Evolutionary conservation across 2,329 filamentous ascomycete species (phyloP).

Genomic region (Volutella citrinella): DNA sequence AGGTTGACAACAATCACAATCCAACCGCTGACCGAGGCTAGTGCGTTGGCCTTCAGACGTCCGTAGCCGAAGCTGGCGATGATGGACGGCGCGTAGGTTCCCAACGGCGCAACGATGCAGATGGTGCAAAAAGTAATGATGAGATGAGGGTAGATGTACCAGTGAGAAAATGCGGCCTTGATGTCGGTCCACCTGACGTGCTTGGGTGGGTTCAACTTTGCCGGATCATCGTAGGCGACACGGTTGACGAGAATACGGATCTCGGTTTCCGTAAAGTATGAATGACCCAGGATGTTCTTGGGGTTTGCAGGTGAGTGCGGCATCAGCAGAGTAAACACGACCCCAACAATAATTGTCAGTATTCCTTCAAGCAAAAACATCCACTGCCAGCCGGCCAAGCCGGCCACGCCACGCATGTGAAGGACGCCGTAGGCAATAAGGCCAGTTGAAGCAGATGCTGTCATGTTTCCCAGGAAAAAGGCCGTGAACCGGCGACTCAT

Average conservation of each 20-base stretch:
- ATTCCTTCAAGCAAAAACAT: constrained; percentile 26
- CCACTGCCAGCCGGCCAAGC: too few species aligned
- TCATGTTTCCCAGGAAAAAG: constrained; percentile 43
- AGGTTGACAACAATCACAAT: constrained; percentile 3
- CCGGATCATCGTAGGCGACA: constrained; percentile 2
- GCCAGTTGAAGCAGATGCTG: constrained; percentile 36
- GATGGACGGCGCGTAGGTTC: constrained; percentile 7
- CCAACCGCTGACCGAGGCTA: constrained; percentile 3
- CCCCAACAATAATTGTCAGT: constrained; percentile 30
- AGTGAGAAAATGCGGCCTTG: constrained; percentile 8
- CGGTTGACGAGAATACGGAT: constrained; percentile 7
- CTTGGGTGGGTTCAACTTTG: neutral
- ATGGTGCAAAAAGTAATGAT: constrained; percentile 10
- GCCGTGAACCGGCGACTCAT: constrained; percentile 40
- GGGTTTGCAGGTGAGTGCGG: constrained; percentile 5
- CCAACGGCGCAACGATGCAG: constrained; percentile 8
- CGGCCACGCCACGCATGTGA: constrained; percentile 7
- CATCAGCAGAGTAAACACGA: constrained; percentile 21
- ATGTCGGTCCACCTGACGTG: constrained; percentile 3
- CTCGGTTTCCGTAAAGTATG: constrained; percentile 10
- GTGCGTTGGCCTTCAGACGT: constrained; percentile 4
- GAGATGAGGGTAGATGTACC: constrained; percentile 10
- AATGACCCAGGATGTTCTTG: constrained; percentile 7
- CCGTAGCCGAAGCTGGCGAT: constrained; percentile 8
- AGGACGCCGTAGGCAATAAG: constrained; percentile 40